A percentile compares a stretch with the other conserved stretches of the same genome.
Evolutionary conservation across 1,284 basidiomycete species (phyloP).

Genomic region (Coniferiporia weirii): DNA sequence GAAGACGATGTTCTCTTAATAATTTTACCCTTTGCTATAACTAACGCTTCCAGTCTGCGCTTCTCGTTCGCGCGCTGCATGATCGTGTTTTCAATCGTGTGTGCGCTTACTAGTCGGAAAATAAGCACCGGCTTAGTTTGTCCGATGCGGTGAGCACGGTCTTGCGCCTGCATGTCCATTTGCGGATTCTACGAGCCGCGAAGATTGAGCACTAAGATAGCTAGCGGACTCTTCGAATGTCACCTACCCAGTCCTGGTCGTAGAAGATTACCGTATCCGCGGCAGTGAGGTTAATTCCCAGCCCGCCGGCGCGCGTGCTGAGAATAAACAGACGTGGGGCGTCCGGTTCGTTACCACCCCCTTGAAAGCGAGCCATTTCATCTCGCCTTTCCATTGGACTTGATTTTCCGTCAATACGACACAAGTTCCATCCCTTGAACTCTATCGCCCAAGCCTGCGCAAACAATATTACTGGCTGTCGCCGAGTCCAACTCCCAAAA

Average conservation of each 20-base stretch:
- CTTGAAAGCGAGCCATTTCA: constrained; percentile 85
- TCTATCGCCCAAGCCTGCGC: constrained; percentile 78
- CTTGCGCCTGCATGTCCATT: constrained; percentile 95
- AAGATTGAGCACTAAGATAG: constrained; percentile 1
- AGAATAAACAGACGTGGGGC: constrained; percentile 84
- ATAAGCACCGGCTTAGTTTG: constrained; percentile 87
- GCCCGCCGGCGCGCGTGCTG: constrained; percentile 87
- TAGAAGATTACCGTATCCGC: constrained; percentile 96
- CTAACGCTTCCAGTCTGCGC: constrained; percentile 86
- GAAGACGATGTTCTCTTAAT: neutral
- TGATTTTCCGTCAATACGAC: constrained; percentile 88
- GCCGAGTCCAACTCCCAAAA: constrained; percentile 3
- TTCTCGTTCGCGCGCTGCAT: constrained; percentile 87
- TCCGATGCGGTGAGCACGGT: constrained; percentile 92
- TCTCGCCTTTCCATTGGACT: constrained; percentile 72
- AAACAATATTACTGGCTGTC: constrained; percentile 4
- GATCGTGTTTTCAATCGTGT: constrained; percentile 90
- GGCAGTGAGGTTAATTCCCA: constrained; percentile 89
- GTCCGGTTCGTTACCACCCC: constrained; percentile 55
- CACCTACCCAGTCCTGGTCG: constrained; percentile 87
- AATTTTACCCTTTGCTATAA: constrained; percentile 81
- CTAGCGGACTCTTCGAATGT: neutral
- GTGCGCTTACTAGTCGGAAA: constrained; percentile 81
- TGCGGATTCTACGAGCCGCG: constrained; percentile 72
- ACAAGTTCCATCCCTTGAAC: constrained; percentile 76